Conservation (phyloP, 2,329 filamentous ascomycete genomes). For the Anthostomella pinea region DNA sequence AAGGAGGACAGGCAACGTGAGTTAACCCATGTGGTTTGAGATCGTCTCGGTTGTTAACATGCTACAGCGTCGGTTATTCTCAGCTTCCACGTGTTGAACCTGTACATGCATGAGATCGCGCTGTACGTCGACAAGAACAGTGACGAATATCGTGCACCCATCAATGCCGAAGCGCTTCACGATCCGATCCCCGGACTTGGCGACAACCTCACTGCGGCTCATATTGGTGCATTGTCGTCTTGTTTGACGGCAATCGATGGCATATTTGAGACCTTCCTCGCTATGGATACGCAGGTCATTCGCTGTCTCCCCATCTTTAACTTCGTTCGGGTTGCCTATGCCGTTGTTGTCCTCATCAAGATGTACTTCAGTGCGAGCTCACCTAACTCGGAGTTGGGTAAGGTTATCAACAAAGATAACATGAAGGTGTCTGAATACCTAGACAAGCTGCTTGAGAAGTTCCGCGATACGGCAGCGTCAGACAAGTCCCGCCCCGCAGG, state of each 20-base stretch:
- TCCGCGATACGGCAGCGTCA: slow-evolving; percentile 60
- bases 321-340: slow-evolving; percentile 70
- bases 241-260: slow-evolving; percentile 65
- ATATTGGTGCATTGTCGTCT: slow-evolving; percentile 65
- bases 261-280: slow-evolving; percentile 63
- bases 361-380: slow-evolving; percentile 66
- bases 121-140: slow-evolving; percentile 63
- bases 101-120: slow-evolving; percentile 75
- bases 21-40: slow-evolving; percentile 29
- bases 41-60: slow-evolving; percentile 14
- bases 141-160: slow-evolving; percentile 43
- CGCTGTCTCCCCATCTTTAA: slow-evolving; percentile 67
- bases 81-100: slow-evolving; percentile 61
- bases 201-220: slow-evolving; percentile 48
- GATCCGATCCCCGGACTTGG: slow-evolving; percentile 41
- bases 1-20: slow-evolving; percentile 53
- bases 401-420: slow-evolving; percentile 64
- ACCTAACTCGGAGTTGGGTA: slow-evolving; percentile 64
- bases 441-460: slow-evolving; percentile 66
- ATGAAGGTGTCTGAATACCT: slow-evolving; percentile 66
- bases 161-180: slow-evolving; percentile 44
- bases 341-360: slow-evolving; percentile 70
- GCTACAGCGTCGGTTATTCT: slow-evolving; percentile 57
- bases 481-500: slow-evolving; percentile 63
- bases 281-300: slow-evolving; percentile 56